Evolutionary conservation across 805 yeast species (phyloP), one percentile per base, ranked within the genome.

Genomic region (Teunomyces cretensis): DNA sequence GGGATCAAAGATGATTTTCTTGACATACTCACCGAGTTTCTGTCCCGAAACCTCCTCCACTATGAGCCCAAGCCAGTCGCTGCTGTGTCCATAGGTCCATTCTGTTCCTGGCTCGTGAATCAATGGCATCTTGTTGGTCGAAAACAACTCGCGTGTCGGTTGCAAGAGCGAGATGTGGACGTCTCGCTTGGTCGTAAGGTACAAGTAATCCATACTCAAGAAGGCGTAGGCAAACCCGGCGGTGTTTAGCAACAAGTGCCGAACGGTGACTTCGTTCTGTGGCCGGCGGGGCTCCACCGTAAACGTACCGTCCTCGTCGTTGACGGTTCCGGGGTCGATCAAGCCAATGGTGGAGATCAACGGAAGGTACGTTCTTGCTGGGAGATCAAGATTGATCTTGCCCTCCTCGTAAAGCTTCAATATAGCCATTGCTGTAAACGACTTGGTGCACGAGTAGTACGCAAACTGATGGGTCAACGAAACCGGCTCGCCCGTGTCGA

Each of bases 11-110:
- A 72, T 47, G 16, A 56, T 47, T 33, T 61, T 53, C 22, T 61
- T 48, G 30, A 71, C 51, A 46, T 57, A 70, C 12, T 59, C 62
- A 1, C 72, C 67, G 12, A 72, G 51, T 22, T 43, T 53, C 49
- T 57, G 43, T 1, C 72, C 73, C 2, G 70, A 48, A 5, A 72
- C 50, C 14, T 55, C 60, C 47, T 68, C 65, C 17, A 72, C 55
- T 5, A 71, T 49, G 19, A 65, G 51, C 3, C 76, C 76, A 4
- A 65, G 59, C 69, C 72, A 67, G 48, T 72, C 76, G 19, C 55
- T 52, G 32, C 62, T 59, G 43, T 64, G 65, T 7, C 76, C 76
- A 47, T 72, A 72, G 33, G 49, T 48, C 61, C 68, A 72, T 15
- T 54, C 44, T 1, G 70, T 47, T 2, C 76, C 76, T 3, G 76